phyloP scores from a whole-genome alignment of 2,329 filamentous ascomycete genomes.

The Dendrostoma leiphaemia region DNA sequence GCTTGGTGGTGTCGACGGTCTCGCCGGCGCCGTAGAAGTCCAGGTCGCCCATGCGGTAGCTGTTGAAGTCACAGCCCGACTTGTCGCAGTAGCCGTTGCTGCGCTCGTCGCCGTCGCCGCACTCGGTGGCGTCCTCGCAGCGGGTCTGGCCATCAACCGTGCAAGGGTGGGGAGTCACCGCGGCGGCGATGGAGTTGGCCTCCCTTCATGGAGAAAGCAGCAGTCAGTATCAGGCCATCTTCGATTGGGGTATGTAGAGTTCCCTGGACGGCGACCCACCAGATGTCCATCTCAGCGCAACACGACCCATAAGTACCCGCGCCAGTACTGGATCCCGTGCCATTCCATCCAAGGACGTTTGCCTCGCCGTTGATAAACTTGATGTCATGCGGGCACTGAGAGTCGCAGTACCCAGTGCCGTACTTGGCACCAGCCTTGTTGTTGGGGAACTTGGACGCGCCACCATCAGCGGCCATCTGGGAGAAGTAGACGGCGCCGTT shows the following conservation, averaged over 20 bases:
- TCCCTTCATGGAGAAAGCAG: too few species aligned
- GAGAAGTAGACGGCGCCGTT: constrained; percentile 62
- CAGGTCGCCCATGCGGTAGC: constrained; percentile 55
- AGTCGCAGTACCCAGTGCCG: constrained; percentile 57
- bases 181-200: constrained; percentile 57
- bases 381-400: constrained; percentile 42
- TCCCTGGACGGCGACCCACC: constrained; percentile 33
- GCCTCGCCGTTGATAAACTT: constrained; percentile 23
- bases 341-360: constrained; percentile 48
- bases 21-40: constrained; percentile 54
- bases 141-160: constrained; percentile 39
- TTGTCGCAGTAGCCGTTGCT: constrained; percentile 58
- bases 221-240: too few species aligned
- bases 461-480: constrained; percentile 55
- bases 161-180: constrained; percentile 59
- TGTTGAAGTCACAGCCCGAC: constrained; percentile 62
- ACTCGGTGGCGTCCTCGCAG: constrained; percentile 43
- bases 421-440: constrained; percentile 51
- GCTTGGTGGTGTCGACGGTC: constrained; percentile 51
- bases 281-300: constrained; percentile 60
- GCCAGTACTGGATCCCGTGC: constrained; percentile 49
- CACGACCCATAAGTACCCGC: constrained; percentile 50
- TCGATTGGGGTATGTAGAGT: too few species aligned
- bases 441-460: constrained; percentile 42
- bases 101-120: constrained; percentile 41